Conservation (phyloP, 768 basidiomycete species). For the Hypsizygus marmoreus region DNA sequence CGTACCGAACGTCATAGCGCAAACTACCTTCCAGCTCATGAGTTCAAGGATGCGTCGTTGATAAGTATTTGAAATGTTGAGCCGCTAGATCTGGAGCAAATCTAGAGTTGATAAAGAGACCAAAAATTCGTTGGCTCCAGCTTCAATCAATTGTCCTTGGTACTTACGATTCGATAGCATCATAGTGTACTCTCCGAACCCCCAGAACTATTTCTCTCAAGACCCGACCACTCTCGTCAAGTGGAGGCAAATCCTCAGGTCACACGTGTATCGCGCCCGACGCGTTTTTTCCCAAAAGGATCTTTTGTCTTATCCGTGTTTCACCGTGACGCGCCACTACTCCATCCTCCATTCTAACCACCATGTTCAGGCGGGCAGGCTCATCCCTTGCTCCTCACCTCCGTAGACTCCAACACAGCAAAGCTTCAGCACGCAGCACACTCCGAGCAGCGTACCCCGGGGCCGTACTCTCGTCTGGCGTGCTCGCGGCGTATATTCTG, state of each 20-base stretch:
- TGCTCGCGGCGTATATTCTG: constrained; percentile 35
- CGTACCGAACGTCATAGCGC: too few species aligned
- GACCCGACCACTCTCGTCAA: too few species aligned
- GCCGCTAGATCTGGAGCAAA: too few species aligned
- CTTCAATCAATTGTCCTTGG: too few species aligned
- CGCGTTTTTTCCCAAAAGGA: too few species aligned
- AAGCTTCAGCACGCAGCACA: constrained; percentile 19
- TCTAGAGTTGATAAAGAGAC: too few species aligned
- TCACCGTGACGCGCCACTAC: constrained; percentile 8
- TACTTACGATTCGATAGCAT: too few species aligned
- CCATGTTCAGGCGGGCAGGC: constrained; percentile 33
- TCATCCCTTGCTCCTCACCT: constrained; percentile 21
- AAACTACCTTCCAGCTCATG: too few species aligned
- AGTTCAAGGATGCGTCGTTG: too few species aligned
- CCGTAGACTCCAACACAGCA: constrained; percentile 25
- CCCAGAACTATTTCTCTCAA: neutral
- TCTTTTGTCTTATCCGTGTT: constrained; percentile 19
- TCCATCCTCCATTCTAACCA: neutral
- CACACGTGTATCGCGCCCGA: constrained; percentile 14
- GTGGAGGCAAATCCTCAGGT: neutral
- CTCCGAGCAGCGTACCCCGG: constrained; percentile 15
- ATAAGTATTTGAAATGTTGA: too few species aligned
- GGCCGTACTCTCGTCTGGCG: constrained; percentile 29
- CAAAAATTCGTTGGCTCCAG: too few species aligned
- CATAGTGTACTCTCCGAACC: too few species aligned